Base-by-base conservation (phyloP, 345 rosid species). In the Fremontodendron californicum region DNA sequence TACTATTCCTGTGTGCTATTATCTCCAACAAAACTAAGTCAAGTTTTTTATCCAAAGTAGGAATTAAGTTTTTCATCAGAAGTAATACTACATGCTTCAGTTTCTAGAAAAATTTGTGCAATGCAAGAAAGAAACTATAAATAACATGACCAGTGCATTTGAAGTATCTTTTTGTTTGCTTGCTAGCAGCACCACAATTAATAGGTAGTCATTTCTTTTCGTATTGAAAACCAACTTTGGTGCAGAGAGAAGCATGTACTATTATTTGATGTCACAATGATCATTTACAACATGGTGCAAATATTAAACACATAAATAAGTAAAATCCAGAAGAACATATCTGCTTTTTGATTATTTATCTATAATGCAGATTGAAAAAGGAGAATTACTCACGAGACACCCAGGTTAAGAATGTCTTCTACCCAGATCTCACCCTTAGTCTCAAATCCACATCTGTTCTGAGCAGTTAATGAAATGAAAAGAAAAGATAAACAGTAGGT, bases 401-500 rank as follows among this genome's bases (percentile, higher is more conserved):
- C 98, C 49, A 93, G 97, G 82, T 95, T 90, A 76, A 95, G 99
- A 88, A 91, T 93, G 85, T 91, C 92, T 84, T 93, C 83, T 72
- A 93, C 97, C 98, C 98, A 95, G 77, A 95, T 88, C 81, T 95
- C 99, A 21, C 93, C 99, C 80, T 84, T 93, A 79, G 83, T 89
- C 84, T 92, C 94, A 43, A 93, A 95, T 71, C 98, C 97, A 74
- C 99, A 95, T 88, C 97, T 89, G 82, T 93, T 93, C 99, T 95
- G 93, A 85, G 82, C 51, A 78, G 57, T 58, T 55, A 62, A 40
- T 21, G 76, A 66, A 77, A 60, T 52, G 63, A 71, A 68, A 75
- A 48, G 31, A 77, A 58, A 45, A 75, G 16, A 71, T 40, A 75
- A 72, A 31, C 35, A 63, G 71, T 11, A 66, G 40, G 18, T 37